These are phyloP conservation scores for Albatrellus ellisii DNA, from an alignment of 768 basidiomycete species.

Conservation along the genomic window DNA sequence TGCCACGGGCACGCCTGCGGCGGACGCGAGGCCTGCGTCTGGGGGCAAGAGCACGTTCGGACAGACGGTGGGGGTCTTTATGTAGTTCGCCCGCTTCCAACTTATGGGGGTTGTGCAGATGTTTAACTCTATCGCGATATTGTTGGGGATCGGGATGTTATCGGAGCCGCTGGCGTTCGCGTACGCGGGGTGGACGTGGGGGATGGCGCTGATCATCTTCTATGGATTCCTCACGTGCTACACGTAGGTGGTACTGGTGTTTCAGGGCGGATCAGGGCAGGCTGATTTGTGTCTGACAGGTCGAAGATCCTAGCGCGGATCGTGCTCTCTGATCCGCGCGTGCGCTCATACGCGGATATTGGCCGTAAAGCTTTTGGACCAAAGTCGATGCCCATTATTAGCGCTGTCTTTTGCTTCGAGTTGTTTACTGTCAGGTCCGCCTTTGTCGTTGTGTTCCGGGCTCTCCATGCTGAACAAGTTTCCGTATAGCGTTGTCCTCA, in stretches of 20 bases:
- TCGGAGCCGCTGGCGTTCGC: slow-evolving; percentile 87
- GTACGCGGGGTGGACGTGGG: slow-evolving; percentile 80
- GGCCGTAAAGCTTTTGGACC: slow-evolving; percentile 82
- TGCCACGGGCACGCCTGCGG: background rate
- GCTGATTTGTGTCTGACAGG: slow-evolving; percentile 25
- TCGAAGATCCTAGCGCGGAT: slow-evolving; percentile 78
- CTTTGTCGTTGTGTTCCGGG: background rate
- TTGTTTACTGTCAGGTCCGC: slow-evolving; percentile 68
- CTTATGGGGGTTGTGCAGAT: slow-evolving; percentile 29
- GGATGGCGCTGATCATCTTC: slow-evolving; percentile 57
- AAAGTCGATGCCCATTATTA: slow-evolving; percentile 49
- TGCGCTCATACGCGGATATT: slow-evolving; percentile 83
- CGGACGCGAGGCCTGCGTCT: background rate
- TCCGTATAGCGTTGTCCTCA: slow-evolving; percentile 56
- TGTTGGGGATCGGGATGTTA: slow-evolving; percentile 82
- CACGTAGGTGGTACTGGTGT: slow-evolving; percentile 42
- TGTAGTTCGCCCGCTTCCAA: background rate
- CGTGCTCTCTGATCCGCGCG: slow-evolving; percentile 51
- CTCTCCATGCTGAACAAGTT: background rate
- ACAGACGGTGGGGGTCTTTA: slow-evolving; percentile 12
- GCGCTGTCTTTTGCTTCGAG: slow-evolving; percentile 73
- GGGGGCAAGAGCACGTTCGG: slow-evolving; percentile 15
- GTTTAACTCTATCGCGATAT: slow-evolving; percentile 81
- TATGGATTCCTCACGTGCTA: slow-evolving; percentile 81
- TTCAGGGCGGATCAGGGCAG: background rate